phyloP scores from a whole-genome alignment of 495 filamentous ascomycete species.

The Acidiella bohemica region DNA sequence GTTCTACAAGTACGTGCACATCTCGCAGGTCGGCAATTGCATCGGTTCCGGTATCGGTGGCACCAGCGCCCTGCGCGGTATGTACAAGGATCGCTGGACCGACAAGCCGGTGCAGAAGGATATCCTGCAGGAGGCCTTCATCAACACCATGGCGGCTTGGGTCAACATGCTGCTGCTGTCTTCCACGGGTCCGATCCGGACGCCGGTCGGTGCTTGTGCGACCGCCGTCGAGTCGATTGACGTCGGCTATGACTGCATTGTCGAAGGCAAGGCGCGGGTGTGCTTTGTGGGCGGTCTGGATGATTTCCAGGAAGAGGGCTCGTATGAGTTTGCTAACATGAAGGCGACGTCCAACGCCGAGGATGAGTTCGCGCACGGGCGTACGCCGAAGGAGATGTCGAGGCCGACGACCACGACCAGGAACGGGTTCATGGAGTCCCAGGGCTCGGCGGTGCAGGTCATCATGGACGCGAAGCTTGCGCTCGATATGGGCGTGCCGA shows the following conservation, averaged over 20 bases:
- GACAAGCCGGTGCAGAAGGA: slow-evolving; percentile 99
- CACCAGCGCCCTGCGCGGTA: slow-evolving; percentile 76
- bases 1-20: slow-evolving; percentile 98
- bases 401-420: slow-evolving; percentile 90
- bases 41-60: slow-evolving; percentile 96
- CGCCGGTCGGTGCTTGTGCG: slow-evolving; percentile 92
- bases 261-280: slow-evolving; percentile 91
- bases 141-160: slow-evolving; percentile 99
- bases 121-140: slow-evolving; percentile 97
- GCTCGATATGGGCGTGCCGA: slow-evolving; percentile 96
- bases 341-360: slow-evolving; percentile 95
- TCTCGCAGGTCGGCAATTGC: slow-evolving; percentile 97
- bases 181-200: slow-evolving; percentile 96
- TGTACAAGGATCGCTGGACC: slow-evolving; percentile 96
- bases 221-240: slow-evolving; percentile 95
- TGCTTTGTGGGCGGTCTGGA: slow-evolving; percentile 98
- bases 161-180: slow-evolving; percentile 97
- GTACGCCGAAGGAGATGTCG: slow-evolving; percentile 95
- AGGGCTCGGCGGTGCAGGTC: slow-evolving; percentile 94
- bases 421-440: slow-evolving; percentile 98
- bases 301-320: slow-evolving; percentile 98
- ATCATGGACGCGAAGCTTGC: slow-evolving; percentile 96
- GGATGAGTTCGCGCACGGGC: slow-evolving; percentile 87
- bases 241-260: slow-evolving; percentile 93
- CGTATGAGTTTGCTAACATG: slow-evolving; percentile 99